Evolutionary conservation across 805 yeast species (phyloP).

Genomic region (Maudiozyma pseudohumilis): DNA sequence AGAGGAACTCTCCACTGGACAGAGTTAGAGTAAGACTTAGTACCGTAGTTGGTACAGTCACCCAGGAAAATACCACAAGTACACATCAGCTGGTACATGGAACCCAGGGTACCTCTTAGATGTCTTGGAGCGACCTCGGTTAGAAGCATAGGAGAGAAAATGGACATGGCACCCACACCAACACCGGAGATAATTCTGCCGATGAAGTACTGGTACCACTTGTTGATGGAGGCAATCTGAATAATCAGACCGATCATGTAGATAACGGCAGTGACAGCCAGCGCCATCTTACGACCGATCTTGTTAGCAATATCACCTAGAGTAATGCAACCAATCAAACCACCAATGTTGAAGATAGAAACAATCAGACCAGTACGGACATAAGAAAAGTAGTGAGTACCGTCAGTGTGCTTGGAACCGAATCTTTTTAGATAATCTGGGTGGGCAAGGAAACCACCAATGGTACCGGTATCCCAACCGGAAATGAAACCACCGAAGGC

Average conservation of each 20-base stretch:
- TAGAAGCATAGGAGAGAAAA: conserved; percentile 63
- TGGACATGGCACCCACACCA: conserved; percentile 71
- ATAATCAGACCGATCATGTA: conserved; percentile 51
- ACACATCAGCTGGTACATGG: conserved; percentile 50
- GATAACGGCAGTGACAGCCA: conserved; percentile 49
- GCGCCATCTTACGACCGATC: conserved; percentile 56
- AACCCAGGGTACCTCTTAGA: conserved; percentile 3
- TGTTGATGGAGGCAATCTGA: conserved; percentile 41
- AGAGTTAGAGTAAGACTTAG: conserved; percentile 49
- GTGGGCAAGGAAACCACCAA: conserved; percentile 61
- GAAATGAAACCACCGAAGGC: conserved; percentile 27
- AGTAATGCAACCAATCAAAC: conserved; percentile 66
- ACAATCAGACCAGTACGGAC: conserved; percentile 43
- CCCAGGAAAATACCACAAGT: conserved; percentile 68
- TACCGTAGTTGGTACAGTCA: conserved; percentile 63
- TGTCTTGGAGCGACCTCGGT: conserved; percentile 48
- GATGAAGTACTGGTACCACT: conserved; percentile 54
- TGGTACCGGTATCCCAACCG: conserved; percentile 34
- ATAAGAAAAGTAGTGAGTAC: conserved; percentile 33
- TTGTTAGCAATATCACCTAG: conserved; percentile 56
- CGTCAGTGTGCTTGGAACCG: conserved; percentile 35
- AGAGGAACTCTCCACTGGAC: conserved; percentile 69
- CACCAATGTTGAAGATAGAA: conserved; percentile 52
- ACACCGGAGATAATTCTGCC: conserved; percentile 65
- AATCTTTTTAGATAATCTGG: conserved; percentile 41